Evolutionary conservation across 2,329 filamentous ascomycete species (phyloP), one percentile per base, ranked within the genome.

Genomic region (Colletotrichum tabaci): DNA sequence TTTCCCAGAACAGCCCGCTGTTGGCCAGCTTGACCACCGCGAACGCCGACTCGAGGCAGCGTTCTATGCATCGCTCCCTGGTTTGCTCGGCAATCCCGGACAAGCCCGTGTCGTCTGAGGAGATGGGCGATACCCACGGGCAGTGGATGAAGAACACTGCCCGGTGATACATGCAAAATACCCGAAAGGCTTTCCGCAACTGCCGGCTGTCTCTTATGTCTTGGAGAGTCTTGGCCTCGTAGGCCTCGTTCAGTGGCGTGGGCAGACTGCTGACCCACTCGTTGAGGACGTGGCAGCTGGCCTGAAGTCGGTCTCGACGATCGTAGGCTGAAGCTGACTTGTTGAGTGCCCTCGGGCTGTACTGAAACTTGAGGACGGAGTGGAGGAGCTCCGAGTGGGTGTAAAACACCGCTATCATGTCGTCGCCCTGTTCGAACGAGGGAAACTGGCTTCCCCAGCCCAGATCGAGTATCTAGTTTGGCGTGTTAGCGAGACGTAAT

Each of bases 91-190:
- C 64, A 3, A 63, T 52, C 3, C 42, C 35, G 5, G 58, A 67
- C 16, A 46, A 2, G 9, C 58, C 58, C 3, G n/a, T 30, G n/a
- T 40, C 52, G 21, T 67, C 68, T 1, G 68, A 40, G 1, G 58
- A 18, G 2, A 62, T 23, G 7, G 64, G 52, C 9, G 64, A 30
- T 13, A 68, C 62, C 68, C 64, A 71, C 1, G 68, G 68, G 16
- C 68, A 71, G 26, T 71, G 57, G 3, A 71, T 58, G 2, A 71
- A 68, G 46, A 63, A 67, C 1, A 71, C 46, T 1, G 68, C 68
- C 2, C 40, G 42, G 30, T 71, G 68, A 21, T 71, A 71, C 64
- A 71, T 71, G 52, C 68, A 71, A 38, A 71, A 71, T 2, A 71
- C 64, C 6, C 68, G 56, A 16, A 71, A 49, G 0, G 68, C 52